A percentile compares a stretch with the other conserved stretches of the same genome.
phyloP scores from a whole-genome alignment of 441 rosid species.

The Manihot esculenta region DNA sequence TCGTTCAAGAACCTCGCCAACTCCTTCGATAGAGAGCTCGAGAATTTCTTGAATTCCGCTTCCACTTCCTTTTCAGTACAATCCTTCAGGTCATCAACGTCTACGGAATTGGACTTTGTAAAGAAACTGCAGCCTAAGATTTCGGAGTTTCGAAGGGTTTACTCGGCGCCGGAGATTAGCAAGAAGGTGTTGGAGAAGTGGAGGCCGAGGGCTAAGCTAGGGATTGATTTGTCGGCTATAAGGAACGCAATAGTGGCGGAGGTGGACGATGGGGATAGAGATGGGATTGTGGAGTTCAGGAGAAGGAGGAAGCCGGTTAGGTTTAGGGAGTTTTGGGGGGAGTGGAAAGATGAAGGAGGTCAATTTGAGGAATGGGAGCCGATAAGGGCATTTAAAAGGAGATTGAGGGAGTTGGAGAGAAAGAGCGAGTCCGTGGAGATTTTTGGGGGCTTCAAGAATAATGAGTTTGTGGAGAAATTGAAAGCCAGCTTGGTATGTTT shows the following conservation, averaged over 20 bases:
- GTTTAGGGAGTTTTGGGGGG: slow-evolving; percentile 50
- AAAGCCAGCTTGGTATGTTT: slow-evolving; percentile 79
- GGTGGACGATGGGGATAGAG: slow-evolving; percentile 40
- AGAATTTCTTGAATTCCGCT: slow-evolving; percentile 71
- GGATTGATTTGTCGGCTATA: slow-evolving; percentile 76
- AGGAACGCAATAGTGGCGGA: slow-evolving; percentile 78
- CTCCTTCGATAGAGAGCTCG: slow-evolving; percentile 82
- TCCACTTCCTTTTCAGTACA: slow-evolving; percentile 57
- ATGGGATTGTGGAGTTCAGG: slow-evolving; percentile 48
- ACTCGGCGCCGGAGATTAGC: slow-evolving; percentile 88
- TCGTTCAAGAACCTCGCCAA: slow-evolving; percentile 80
- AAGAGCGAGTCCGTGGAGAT: slow-evolving; percentile 57
- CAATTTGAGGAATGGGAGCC: slow-evolving; percentile 74
- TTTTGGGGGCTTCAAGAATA: slow-evolving; percentile 64
- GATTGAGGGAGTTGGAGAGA: slow-evolving; percentile 77
- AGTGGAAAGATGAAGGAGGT: slow-evolving; percentile 41
- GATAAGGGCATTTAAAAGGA: slow-evolving; percentile 59
- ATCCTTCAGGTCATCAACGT: slow-evolving; percentile 37
- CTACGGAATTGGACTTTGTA: slow-evolving; percentile 69
- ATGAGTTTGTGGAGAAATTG: slow-evolving; percentile 77
- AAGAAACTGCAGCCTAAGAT: slow-evolving; percentile 89
- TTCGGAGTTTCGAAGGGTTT: slow-evolving; percentile 80
- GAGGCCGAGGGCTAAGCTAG: slow-evolving; percentile 73
- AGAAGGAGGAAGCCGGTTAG: slow-evolving; percentile 48
- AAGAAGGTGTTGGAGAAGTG: slow-evolving; percentile 82